Evolutionary conservation across 306 rosid genomes (phyloP), one percentile per base, ranked within the genome.

Genomic region (Abrus pulchellus): DNA sequence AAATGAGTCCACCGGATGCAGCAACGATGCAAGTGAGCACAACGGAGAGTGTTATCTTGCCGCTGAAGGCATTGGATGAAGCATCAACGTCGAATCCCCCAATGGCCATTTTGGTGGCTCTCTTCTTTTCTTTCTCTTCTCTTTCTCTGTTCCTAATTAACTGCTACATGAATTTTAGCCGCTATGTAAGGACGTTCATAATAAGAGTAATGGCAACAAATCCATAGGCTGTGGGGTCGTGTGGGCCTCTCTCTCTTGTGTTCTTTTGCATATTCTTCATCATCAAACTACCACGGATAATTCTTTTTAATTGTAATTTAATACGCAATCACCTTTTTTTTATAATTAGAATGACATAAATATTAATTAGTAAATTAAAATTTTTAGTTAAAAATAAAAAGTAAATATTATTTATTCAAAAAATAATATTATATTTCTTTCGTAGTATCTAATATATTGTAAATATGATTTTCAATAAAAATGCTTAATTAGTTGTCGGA

Each of bases 11-110:
- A 53, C 85, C 71, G 5, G 97, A 88, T 1, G 93, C 93, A 33
- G 93, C 96, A 9, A 91, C 96, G 59, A 89, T 78, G 88, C 93
- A 89, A 6, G 92, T 89, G 74, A 89, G 62, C 8, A 91, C 69
- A 41, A 91, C 88, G 0, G 92, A 83, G 65, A 52, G 52, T 2
- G 97, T 91, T 3, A 91, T 85, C 77, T 76, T 85, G 52, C 88
- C 88, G 27, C 67, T 48, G 52, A 79, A 57, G 66, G 29, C 56
- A 10, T 3, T 13, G 20, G 40, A 20, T 0, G 86, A 79, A 0
- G 83, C 74, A 12, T 86, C 86, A 7, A 65, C 79, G 76, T 86
- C 79, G 41, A 87, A 81, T 7, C 82, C 88, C 12, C 89, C 93
- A 29, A 11, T 83, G 9, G 89, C 90, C 97, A 91, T 91, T 72